Evolutionary conservation across 768 basidiomycete genomes (phyloP), one percentile per base, ranked within the genome.

Genomic region (Lactarius hatsudake): DNA sequence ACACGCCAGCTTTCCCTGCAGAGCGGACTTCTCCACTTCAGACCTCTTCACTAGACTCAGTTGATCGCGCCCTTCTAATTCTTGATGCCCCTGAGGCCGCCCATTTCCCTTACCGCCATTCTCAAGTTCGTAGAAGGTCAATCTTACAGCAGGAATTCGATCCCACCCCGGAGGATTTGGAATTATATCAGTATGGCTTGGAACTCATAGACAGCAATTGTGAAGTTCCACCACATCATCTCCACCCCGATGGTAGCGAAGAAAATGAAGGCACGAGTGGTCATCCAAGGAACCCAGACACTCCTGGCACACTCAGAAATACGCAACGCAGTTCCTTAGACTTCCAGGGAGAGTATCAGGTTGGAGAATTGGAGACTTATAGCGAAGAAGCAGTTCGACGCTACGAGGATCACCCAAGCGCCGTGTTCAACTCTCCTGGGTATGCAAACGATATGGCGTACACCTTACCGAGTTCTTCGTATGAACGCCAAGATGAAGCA

Each of bases 11-110:
- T n/a, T 30, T 30, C 42, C 42, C 51, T 8, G 53, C 63, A 18
- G 63, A 48, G 28, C 34, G 28, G 13, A 3, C 55, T 61, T 56
- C 62, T 18, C 17, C 40, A 26, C 26, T 30, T 18, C 62, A 56
- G 28, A 17, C 63, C 45, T 56, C 62, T 68, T 68, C 67, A 32
- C 62, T 61, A 1, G 67, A 64, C 34, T 64, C 53, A 4, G 58
- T 64, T 8, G 67, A 68, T 28, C 53, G 43, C 6, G 67, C 59
- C 18, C n/a, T 61, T 32, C 62, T n/a, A 40, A 15, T 60, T 59
- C 62, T 45, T 5, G 53, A 56, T 3, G 13, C 54, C 43, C 57
- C 69, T 13, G 17, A 17, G 20, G 38, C 38, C 30, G n/a, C 36
- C 30, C 18, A 36, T 23, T 30, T 12, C 40, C 53, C 51, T 18